Base-by-base conservation (phyloP, 495 filamentous ascomycete genomes). In the Cercophora sp. region DNA sequence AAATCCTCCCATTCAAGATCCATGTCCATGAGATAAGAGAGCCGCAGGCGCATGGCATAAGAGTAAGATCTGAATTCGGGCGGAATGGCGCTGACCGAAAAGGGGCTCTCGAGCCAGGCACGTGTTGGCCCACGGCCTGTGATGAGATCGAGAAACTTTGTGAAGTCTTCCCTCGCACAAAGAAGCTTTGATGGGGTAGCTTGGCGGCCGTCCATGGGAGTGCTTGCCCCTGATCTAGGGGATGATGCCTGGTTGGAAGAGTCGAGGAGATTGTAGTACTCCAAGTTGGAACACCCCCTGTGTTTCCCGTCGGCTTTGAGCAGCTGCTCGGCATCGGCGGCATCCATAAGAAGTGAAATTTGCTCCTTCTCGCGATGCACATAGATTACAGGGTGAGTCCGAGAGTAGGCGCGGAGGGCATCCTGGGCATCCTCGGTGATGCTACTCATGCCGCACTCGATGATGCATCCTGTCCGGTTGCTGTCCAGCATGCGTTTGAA, bases 241-340 rank as follows among this genome's bases (percentile, higher is more conserved):
- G 57, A 48, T 2, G 52, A 59, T 13, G 36, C 18, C 23, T 52
- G 36, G 24, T 62, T 64, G 15, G 63, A 66, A 13, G 60, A 59
- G 60, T 85, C 70, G 56, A 70, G 81, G 34, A 89, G 64, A 57
- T 93, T 93, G 71, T 85, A 91, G 59, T 85, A 91, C 62, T 91
- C 87, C 31, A 86, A 80, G 60, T 90, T 91, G 6, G 87, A 87
- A 66, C 86, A 90, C 13, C 71, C 71, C 46, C 84, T 73, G 64
- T 86, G 77, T 42, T 71, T 64, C 19, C 79, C 70, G 61, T 75
- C 73, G 18, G 62, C 84, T 68, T 61, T 72, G 60, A 62, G 79
- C 61, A 66, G 75, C 68, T 55, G 85, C 57, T 55, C 82, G 59
- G 56, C 76, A 29, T 87, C 79, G 19, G 76, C 72, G 13, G 83